Conservation (phyloP, 345 rosid species). For the Citrus trifoliata region DNA sequence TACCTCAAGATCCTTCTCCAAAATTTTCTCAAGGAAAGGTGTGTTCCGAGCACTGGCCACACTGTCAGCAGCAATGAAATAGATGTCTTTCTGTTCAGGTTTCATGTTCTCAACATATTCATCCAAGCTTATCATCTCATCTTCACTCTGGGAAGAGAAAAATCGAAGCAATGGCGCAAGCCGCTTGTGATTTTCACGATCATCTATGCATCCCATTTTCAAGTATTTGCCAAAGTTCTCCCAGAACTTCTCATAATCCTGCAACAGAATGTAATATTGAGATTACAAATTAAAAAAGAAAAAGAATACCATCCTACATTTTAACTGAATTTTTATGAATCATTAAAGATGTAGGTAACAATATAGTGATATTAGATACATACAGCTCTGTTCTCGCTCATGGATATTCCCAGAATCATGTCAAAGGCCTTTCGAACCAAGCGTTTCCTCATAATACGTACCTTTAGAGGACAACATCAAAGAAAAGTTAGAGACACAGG, state of each 20-base stretch:
- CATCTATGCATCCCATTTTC: constrained; percentile 94
- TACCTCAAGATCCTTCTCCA: constrained; percentile 87
- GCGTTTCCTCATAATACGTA: constrained; percentile 91
- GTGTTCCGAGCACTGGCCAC: constrained; percentile 83
- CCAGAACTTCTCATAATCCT: constrained; percentile 98
- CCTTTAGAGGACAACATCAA: constrained; percentile 42
- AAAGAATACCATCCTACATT: neutral
- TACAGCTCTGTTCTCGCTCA: constrained; percentile 89
- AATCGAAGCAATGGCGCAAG: constrained; percentile 89
- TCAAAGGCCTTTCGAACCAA: constrained; percentile 89
- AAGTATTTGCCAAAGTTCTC: constrained; percentile 82
- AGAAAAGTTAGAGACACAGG: constrained; percentile 7
- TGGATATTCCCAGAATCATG: constrained; percentile 90
- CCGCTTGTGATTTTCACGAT: constrained; percentile 97
- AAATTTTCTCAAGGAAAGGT: constrained; percentile 92
- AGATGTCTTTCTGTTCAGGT: constrained; percentile 89
- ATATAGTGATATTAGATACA: constrained; percentile 1
- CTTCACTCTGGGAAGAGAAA: constrained; percentile 95
- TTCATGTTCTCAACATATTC: constrained; percentile 98
- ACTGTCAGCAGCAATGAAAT: constrained; percentile 87
- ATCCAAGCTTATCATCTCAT: constrained; percentile 91
- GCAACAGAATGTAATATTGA: constrained; percentile 14
- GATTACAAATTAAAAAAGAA: neutral
- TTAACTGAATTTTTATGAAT: neutral
- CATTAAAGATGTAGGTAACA: neutral